Conservation (phyloP, 2,329 filamentous ascomycete species). For the Pestalotiopsis sp. region DNA sequence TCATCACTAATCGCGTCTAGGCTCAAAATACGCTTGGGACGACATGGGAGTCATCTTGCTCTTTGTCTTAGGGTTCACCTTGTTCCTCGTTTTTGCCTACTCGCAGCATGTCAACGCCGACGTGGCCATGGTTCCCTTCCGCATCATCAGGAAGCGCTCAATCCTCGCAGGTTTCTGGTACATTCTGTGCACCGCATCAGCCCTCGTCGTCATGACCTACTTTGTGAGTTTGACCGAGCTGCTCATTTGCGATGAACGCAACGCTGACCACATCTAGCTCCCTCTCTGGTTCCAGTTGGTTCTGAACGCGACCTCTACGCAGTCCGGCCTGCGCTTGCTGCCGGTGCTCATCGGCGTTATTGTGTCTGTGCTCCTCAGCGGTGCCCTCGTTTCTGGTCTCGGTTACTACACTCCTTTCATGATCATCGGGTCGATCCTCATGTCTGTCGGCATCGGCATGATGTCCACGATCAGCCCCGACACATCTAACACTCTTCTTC, state of each 20-base stretch:
- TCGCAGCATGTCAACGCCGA: slow-evolving; percentile 34
- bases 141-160: slow-evolving; percentile 30
- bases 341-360: slow-evolving; percentile 53
- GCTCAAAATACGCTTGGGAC: slow-evolving; percentile 22
- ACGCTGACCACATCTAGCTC: slow-evolving; percentile 16
- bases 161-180: slow-evolving; percentile 12
- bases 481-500: slow-evolving; percentile 26
- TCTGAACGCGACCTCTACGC: slow-evolving; percentile 50
- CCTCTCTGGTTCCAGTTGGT: slow-evolving; percentile 56
- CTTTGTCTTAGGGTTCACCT: slow-evolving; percentile 35
- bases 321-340: slow-evolving; percentile 55
- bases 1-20: slow-evolving; percentile 12
- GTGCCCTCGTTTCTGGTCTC: slow-evolving; percentile 32
- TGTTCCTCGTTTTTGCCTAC: slow-evolving; percentile 39
- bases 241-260: slow-evolving; percentile 33
- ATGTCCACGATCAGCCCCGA: slow-evolving; percentile 38
- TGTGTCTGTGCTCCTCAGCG: slow-evolving; percentile 44
- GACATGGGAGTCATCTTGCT: slow-evolving; percentile 33
- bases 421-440: slow-evolving; percentile 33
- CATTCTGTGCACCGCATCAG: slow-evolving; percentile 8
- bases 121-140: slow-evolving; percentile 36
- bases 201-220: slow-evolving; percentile 32
- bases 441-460: slow-evolving; percentile 39
- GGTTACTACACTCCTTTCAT: slow-evolving; percentile 44
- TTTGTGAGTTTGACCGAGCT: slow-evolving; percentile 7